Percentiles rank a stretch among this genome's conserved stretches.
phyloP scores from a whole-genome alignment of 1,139 yeast genomes.

The Candida neerlandica region DNA sequence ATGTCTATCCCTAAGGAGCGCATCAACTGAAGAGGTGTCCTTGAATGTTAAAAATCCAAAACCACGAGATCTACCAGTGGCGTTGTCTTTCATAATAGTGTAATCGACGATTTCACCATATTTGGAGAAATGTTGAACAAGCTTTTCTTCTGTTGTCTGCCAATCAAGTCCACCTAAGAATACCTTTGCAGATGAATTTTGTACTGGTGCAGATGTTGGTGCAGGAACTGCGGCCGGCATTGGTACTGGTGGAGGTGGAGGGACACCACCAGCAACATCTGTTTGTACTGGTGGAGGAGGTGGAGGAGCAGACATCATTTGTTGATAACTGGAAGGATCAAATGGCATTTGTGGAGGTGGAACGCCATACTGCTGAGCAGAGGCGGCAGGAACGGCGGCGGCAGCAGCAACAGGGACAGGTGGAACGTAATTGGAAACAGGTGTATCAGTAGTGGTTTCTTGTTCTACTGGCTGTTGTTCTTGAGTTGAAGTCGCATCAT shows the following conservation, averaged over 20 bases:
- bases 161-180: conserved; percentile 90
- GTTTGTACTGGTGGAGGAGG: conserved; percentile 6
- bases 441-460: conserved; percentile 7
- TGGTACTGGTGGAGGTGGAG: conserved; percentile 13
- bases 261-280: conserved; percentile 7
- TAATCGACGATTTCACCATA: conserved; percentile 90
- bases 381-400: not conserved
- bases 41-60: conserved; percentile 93
- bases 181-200: conserved; percentile 22
- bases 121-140: conserved; percentile 81
- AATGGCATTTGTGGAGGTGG: conserved; percentile 13
- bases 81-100: conserved; percentile 90
- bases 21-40: conserved; percentile 80
- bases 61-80: conserved; percentile 93
- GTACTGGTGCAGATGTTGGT: conserved; percentile 16
- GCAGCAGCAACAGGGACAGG: conserved; percentile 8
- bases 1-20: conserved; percentile 85
- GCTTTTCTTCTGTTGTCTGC: conserved; percentile 92
- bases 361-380: not conserved
- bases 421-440: conserved; percentile 8
- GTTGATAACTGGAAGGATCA: conserved; percentile 18
- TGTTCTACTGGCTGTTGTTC: conserved; percentile 5
- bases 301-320: conserved; percentile 10
- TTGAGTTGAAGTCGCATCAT: not conserved
- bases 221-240: conserved; percentile 15